Base-by-base conservation (phyloP, 352 stramenopile genomes). In the Phytopythium vexans region DNA sequence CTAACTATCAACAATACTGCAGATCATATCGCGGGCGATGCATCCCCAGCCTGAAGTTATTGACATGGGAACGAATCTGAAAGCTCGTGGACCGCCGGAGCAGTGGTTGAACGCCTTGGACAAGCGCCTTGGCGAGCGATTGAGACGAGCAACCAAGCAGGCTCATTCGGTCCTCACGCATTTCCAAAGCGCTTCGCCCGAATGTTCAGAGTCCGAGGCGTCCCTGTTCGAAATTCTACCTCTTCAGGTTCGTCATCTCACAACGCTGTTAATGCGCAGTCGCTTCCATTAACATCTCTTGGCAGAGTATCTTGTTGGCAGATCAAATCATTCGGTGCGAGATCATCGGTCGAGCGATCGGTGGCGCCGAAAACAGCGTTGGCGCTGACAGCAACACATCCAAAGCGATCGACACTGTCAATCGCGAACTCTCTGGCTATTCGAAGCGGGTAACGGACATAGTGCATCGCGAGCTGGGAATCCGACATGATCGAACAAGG, bases 51-150 rank as follows among this genome's bases (percentile, higher is more conserved):
- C 45, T 0, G 82, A 92, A 49, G 62, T 60, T 1, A 82, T 92
- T 10, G 31, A 53, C 0, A 85, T 92, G 72, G 82, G 82, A 0
- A 89, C 75, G 41, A 89, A 89, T 41, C 43, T 92, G 2, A 92
- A 92, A 54, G 82, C 79, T 8, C 65, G 82, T 27, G 82, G 82
- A 0, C 75, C 78, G 21, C 66, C 77, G 3, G 82, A 92, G 38
- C 73, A 88, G 12, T 92, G 82, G 82, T 63, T 92, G 1, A 59
- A 61, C 35, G 59, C 76, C 3, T 43, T 89, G 14, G 74, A 92
- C 10, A 86, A 77, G 16, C 67, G 82, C 2, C 59, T 92, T 1
- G 54, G 60, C 1, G 79, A 90, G 45, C 73, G 82, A 52, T 52
- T 92, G 7, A 70, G 77, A 0, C 77, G 82, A 38, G 56, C 47